Evolutionary conservation across 2,329 filamentous ascomycete species (phyloP).

Genomic region (Fusarium verrucosum): DNA sequence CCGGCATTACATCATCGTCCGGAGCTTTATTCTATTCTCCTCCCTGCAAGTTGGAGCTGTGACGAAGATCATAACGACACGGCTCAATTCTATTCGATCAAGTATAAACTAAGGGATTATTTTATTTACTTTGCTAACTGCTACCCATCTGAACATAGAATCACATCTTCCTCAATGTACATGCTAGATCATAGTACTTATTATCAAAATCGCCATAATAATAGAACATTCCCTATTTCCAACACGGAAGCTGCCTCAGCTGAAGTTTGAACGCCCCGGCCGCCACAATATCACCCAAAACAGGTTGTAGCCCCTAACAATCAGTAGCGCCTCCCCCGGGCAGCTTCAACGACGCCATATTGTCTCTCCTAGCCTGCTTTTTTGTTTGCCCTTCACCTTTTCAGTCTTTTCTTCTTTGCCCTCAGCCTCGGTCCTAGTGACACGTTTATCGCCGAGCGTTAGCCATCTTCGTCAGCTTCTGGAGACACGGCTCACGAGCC

Average conservation of each 20-base stretch:
- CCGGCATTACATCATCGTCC: slow-evolving; percentile 45
- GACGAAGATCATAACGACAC: slow-evolving; percentile 23
- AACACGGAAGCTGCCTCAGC: slow-evolving; percentile 29
- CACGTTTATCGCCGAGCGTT: slow-evolving; percentile 1
- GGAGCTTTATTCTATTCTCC: slow-evolving; percentile 12
- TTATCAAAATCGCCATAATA: neutral
- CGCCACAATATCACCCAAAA: slow-evolving; percentile 21
- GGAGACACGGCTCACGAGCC: neutral
- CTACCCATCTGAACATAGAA: neutral
- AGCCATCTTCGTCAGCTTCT: neutral
- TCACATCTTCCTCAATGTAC: neutral
- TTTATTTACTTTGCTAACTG: neutral
- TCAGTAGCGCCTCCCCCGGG: slow-evolving; percentile 33
- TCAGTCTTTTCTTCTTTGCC: neutral
- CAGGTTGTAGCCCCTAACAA: slow-evolving; percentile 34
- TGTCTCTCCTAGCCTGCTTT: slow-evolving; percentile 12
- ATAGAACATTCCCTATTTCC: slow-evolving; percentile 2
- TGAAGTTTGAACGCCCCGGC: slow-evolving; percentile 25
- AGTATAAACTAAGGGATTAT: slow-evolving; percentile 1
- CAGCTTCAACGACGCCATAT: slow-evolving; percentile 31
- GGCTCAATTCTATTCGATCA: slow-evolving; percentile 5
- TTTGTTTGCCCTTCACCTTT: slow-evolving; percentile 7
- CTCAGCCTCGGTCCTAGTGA: slow-evolving; percentile 8
- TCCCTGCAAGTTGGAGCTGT: slow-evolving; percentile 3
- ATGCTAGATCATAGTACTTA: neutral